Percentiles rank a stretch among this genome's conserved stretches.
phyloP scores from a whole-genome alignment of 345 rosid species.

The Eucalyptus urophylla region DNA sequence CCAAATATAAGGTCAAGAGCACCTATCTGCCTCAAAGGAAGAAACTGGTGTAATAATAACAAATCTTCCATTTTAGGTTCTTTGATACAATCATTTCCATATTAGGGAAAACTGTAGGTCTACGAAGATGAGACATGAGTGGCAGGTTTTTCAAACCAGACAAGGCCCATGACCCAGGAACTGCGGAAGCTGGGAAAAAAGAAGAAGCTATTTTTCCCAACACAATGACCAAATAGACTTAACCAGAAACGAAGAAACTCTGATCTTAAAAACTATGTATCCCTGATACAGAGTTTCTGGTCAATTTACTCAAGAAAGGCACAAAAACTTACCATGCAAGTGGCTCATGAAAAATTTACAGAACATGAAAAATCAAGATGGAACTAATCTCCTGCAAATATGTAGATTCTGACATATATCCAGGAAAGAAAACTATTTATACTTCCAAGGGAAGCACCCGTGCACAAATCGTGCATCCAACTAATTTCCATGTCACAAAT shows the following conservation, averaged over 20 bases:
- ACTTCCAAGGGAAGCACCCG: neutral
- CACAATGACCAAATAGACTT: neutral
- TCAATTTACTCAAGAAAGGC: neutral
- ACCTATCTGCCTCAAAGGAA: neutral
- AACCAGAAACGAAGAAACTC: neutral
- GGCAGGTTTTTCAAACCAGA: neutral
- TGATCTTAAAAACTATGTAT: neutral
- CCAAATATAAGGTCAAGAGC: neutral
- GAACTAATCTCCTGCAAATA: neutral
- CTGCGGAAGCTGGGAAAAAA: neutral
- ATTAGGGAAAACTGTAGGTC: neutral
- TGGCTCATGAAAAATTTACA: neutral
- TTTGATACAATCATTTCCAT: neutral
- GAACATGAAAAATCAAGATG: neutral
- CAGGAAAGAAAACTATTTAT: neutral
- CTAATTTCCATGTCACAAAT: neutral
- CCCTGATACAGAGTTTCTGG: neutral
- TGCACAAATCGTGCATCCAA: neutral
- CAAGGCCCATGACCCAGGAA: neutral
- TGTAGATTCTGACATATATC: neutral
- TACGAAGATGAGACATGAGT: neutral
- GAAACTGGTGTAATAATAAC: neutral
- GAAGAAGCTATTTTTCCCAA: neutral
- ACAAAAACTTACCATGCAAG: neutral
- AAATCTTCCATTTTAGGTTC: neutral